Evolutionary conservation across 2,329 filamentous ascomycete species (phyloP).

Genomic region (Colletotrichum eleusines): DNA sequence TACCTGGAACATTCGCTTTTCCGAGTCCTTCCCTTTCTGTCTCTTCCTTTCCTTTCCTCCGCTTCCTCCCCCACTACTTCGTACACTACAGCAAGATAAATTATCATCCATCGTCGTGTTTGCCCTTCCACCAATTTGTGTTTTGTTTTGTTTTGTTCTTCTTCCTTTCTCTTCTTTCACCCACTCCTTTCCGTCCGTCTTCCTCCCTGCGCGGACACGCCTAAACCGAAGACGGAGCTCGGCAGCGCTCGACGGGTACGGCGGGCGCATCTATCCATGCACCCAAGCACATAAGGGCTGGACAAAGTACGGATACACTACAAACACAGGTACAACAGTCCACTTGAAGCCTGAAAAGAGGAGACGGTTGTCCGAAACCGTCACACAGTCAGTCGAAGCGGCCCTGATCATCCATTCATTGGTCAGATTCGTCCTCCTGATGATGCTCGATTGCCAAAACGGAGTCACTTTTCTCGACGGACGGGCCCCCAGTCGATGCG

Average conservation of each 20-base stretch:
- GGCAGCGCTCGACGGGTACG: neutral
- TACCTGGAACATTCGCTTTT: neutral
- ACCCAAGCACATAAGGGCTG: neutral
- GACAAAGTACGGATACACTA: no score
- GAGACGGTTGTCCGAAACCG: neutral
- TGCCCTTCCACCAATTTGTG: no score
- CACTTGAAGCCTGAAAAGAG: neutral
- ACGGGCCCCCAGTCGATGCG: neutral
- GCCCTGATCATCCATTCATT: neutral
- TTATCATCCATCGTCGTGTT: no score
- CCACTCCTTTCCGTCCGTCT: neutral
- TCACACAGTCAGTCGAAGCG: neutral
- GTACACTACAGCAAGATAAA: no score
- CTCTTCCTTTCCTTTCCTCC: neutral
- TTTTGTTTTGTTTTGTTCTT: no score
- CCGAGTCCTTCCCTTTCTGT: neutral
- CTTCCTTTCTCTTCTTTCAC: neutral
- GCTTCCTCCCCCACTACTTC: no score
- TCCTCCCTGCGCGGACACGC: neutral
- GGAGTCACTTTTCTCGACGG: conserved; percentile 2
- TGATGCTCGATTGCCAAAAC: neutral
- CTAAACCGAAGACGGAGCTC: neutral
- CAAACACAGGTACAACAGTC: no score
- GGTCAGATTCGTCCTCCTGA: neutral
- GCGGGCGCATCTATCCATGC: neutral